Base-by-base conservation (phyloP, 495 filamentous ascomycete species). In the Evernia prunastri region DNA sequence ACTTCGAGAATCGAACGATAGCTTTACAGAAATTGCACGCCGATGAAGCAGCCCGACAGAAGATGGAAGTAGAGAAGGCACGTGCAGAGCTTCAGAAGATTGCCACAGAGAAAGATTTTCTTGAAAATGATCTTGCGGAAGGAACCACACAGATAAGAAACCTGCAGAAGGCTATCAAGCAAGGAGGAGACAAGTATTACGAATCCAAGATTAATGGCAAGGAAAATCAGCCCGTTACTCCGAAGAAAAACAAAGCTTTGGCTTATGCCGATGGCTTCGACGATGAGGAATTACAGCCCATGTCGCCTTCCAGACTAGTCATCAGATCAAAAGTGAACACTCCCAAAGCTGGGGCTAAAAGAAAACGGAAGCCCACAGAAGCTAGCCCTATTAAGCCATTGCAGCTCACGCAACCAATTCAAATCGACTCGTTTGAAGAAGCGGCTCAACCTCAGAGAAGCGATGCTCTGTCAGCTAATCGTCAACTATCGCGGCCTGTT, bases 181-280 rank as follows among this genome's bases (percentile, higher is more conserved):
- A 68, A 31, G 71, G 74, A 72, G 63, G 71, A 72, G 56, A 67
- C 74, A 76, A 54, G 10, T 17, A 6, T 20, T 20, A 27, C 7
- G 51, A 54, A 17, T 9, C 5, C 6, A 54, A 68, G 57, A 61
- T 39, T 23, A 37, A 31, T 15, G 59, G 58, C 3, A 63, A 59
- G 35, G 59, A 58, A 31, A 77, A 67, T 57, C 75, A 76, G 4
- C 75, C 75, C 0, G 73, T 76, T 2, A 90, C 87, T 6, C 87
- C 87, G 9, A 85, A 77, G 61, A 88, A 85, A 71, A 72, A 72
- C 31, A 82, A 76, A 65, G 70, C 72, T n/a, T 75, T 82, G 15
- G 79, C 80, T 0, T 81, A 84, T 47, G 76, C 87, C 29, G 88
- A 91, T 78, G 88, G 88, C 31, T 91, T 91, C 67, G 85, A 88